Evolutionary conservation across 768 basidiomycete species (phyloP).

Genomic region (Phanerochaete sordida): DNA sequence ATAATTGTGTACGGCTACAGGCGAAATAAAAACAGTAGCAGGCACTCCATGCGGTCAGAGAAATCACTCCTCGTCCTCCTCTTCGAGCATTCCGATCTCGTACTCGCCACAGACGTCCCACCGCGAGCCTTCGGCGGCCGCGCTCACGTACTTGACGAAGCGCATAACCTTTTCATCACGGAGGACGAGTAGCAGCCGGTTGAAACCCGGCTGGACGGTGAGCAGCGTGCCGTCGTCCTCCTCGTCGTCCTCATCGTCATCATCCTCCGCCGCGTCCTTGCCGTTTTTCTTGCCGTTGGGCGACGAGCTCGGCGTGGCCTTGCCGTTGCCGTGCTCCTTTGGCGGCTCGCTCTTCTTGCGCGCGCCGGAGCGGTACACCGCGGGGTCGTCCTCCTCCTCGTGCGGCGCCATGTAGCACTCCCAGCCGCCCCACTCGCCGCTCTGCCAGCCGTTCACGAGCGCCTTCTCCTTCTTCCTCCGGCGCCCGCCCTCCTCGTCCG

Average conservation of each 20-base stretch:
- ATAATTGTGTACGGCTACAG: no score
- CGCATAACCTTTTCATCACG: constrained; percentile 91
- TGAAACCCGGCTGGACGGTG: constrained; percentile 87
- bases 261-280: constrained; percentile 10
- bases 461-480: constrained; percentile 18
- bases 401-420: constrained; percentile 98
- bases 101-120: constrained; percentile 96
- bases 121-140: constrained; percentile 82
- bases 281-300: constrained; percentile 16
- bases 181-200: constrained; percentile 82
- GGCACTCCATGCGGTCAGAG: no score
- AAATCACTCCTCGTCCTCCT: constrained; percentile 36
- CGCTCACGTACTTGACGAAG: constrained; percentile 94
- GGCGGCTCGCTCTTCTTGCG: constrained; percentile 15
- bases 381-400: constrained; percentile 92
- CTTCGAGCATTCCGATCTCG: constrained; percentile 79
- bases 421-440: constrained; percentile 89
- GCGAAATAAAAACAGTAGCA: no score
- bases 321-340: constrained; percentile 2
- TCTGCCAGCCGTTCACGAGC: constrained; percentile 54
- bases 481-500: constrained; percentile 18
- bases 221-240: constrained; percentile 79
- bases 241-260: constrained; percentile 44
- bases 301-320: neutral
- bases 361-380: constrained; percentile 71